phyloP scores from a whole-genome alignment of 495 filamentous ascomycete species.

The Penicillium manginii region DNA sequence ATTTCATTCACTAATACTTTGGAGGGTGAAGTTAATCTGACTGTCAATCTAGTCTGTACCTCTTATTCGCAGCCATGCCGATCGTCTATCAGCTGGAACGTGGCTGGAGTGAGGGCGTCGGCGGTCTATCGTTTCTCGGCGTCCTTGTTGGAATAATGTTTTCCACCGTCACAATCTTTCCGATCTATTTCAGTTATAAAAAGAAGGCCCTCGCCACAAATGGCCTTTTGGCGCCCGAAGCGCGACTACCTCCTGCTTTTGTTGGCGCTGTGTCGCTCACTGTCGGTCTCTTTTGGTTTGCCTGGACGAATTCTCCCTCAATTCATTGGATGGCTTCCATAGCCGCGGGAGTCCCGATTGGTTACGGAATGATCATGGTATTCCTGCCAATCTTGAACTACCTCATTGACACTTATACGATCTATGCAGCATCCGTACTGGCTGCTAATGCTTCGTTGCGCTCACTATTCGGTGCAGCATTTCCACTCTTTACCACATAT shows the following conservation, averaged over 20 bases:
- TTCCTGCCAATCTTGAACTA: slow-evolving; percentile 68
- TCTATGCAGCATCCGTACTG: slow-evolving; percentile 69
- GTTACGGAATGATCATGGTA: slow-evolving; percentile 64
- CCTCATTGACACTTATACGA: slow-evolving; percentile 67
- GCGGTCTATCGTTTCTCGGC: slow-evolving; percentile 19
- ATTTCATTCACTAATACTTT: too few species aligned
- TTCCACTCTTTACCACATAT: slow-evolving; percentile 69
- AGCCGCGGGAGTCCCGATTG: slow-evolving; percentile 61
- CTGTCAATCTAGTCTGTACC: slow-evolving; percentile 57
- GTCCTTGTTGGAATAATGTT: slow-evolving; percentile 54
- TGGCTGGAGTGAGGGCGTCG: slow-evolving; percentile 25
- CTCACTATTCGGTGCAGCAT: slow-evolving; percentile 65
- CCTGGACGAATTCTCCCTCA: slow-evolving; percentile 57
- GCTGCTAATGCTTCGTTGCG: slow-evolving; percentile 66
- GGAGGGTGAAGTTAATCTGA: background rate
- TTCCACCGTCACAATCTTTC: slow-evolving; percentile 35
- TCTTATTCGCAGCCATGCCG: slow-evolving; percentile 69
- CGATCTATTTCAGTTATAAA: slow-evolving; percentile 7
- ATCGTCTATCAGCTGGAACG: slow-evolving; percentile 57
- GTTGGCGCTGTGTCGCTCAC: slow-evolving; percentile 20
- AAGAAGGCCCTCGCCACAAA: slow-evolving; percentile 2
- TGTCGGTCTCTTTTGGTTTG: slow-evolving; percentile 53
- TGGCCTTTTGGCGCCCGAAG: background rate
- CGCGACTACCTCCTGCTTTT: background rate
- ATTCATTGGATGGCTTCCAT: slow-evolving; percentile 65